Percentiles rank a stretch among this genome's conserved stretches.
These are phyloP conservation scores for Colletotrichum karsti DNA, from an alignment of 2,329 filamentous ascomycete genomes.

Conservation along the genomic window DNA sequence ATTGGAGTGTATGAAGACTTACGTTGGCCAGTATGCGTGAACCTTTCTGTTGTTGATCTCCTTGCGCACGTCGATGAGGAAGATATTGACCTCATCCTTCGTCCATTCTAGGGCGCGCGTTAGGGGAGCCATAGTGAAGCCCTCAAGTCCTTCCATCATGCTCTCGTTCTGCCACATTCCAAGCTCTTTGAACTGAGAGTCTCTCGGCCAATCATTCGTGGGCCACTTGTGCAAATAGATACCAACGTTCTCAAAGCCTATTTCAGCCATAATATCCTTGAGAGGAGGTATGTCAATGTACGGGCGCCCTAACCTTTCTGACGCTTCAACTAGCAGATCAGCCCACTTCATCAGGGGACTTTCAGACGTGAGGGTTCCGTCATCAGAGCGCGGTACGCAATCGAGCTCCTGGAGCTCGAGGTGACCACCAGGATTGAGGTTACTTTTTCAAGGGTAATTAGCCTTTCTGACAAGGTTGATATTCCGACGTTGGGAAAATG, in stretches of 20 bases:
- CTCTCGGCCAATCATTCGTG: conserved; percentile 39
- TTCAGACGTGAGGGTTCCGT: conserved; percentile 40
- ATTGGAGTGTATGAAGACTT: too few species aligned
- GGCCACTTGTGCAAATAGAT: conserved; percentile 43
- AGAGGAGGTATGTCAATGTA: conserved; percentile 31
- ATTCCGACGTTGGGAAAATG: too few species aligned
- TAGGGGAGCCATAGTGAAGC: conserved; percentile 43
- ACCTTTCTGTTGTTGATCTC: conserved; percentile 38
- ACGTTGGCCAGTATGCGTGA: conserved; percentile 41
- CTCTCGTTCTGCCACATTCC: conserved; percentile 34
- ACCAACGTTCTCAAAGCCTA: conserved; percentile 37
- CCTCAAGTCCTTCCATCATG: conserved; percentile 39
- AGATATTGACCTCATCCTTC: conserved; percentile 37
- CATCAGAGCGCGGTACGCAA: conserved; percentile 48
- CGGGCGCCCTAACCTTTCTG: conserved; percentile 35
- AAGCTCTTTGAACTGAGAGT: conserved; percentile 38
- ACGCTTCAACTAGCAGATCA: conserved; percentile 2
- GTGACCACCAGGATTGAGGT: conserved; percentile 56
- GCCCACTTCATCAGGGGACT: conserved; percentile 33
- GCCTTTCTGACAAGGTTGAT: too few species aligned
- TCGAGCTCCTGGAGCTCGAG: conserved; percentile 53
- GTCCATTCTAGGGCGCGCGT: conserved; percentile 40
- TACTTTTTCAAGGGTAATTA: too few species aligned
- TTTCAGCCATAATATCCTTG: conserved; percentile 33
- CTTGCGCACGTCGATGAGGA: conserved; percentile 39